These are phyloP conservation scores for Byssothecium circinans DNA, from an alignment of 2,329 filamentous ascomycete genomes.

Conservation along the genomic window DNA sequence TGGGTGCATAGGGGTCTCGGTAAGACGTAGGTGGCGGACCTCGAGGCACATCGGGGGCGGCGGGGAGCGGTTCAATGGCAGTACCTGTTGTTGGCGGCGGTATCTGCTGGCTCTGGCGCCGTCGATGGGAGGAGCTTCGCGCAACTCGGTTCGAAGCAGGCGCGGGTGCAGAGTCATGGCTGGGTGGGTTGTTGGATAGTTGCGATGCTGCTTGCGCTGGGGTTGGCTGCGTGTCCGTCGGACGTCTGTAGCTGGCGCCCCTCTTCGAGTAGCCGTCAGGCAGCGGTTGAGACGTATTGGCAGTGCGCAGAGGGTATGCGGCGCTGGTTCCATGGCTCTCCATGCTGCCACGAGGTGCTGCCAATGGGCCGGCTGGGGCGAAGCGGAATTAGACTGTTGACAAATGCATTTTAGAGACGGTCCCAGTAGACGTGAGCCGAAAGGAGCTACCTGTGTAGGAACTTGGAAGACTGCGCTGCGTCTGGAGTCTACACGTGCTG, in stretches of 20 bases:
- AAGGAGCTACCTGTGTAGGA: background rate
- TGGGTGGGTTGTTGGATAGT: constrained; percentile 20
- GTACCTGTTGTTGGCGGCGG: constrained; percentile 28
- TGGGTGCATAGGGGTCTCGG: constrained; percentile 42
- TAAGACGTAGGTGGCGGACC: constrained; percentile 54
- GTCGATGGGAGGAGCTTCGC: constrained; percentile 29
- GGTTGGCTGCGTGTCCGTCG: constrained; percentile 31
- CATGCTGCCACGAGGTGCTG: constrained; percentile 31
- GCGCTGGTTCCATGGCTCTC: constrained; percentile 32
- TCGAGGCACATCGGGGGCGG: constrained; percentile 63
- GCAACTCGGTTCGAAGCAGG: constrained; percentile 20
- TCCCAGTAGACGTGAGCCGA: constrained; percentile 4
- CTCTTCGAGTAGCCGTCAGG: constrained; percentile 36
- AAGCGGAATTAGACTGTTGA: background rate
- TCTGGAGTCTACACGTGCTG: too few relatives aligned
- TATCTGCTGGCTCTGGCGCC: constrained; percentile 37
- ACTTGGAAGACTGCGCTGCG: too few relatives aligned
- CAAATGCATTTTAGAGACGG: constrained; percentile 1
- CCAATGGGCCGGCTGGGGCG: constrained; percentile 17
- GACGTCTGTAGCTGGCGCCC: constrained; percentile 37
- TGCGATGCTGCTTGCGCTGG: constrained; percentile 6
- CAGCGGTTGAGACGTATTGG: constrained; percentile 23
- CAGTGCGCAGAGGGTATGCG: constrained; percentile 24
- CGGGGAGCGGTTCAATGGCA: constrained; percentile 31
- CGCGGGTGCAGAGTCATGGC: constrained; percentile 29